Base-by-base conservation (phyloP, 2,329 filamentous ascomycete species). In the Pestalotiopsis sp. region DNA sequence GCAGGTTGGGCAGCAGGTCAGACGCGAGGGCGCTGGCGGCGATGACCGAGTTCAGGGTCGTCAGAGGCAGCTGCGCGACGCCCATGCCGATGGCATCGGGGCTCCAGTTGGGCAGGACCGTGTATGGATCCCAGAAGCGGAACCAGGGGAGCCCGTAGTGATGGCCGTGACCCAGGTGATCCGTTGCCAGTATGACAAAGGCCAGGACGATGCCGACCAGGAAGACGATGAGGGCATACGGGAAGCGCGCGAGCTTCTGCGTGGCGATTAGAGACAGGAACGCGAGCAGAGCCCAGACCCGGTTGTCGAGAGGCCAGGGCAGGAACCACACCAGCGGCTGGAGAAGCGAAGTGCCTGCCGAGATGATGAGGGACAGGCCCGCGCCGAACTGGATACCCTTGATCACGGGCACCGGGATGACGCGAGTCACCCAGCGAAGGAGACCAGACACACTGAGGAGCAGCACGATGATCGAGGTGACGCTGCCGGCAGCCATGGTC, bases 301-400 rank as follows among this genome's bases (percentile, higher is more conserved):
- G 87, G 78, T 97, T 97, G 80, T 98, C 94, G 6, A 91, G 86
- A 80, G 87, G 89, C 58, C 84, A 86, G 0, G 92, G 89, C 4
- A 81, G 77, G 1, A 85, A 81, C 93, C 94, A 97, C 13, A 85
- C 83, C 4, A 97, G 84, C 2, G 89, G 89, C 20, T 86, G 83
- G 13, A 96, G 84, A 68, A 97, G 86, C 61, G 84, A 87, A 0
- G 86, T 84, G 3, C 93, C 94, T 7, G 94, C 93, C 13, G 93
- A 92, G 68, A 97, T 86, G 66, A 94, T 88, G 17, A 98, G 86
- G 17, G 92, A 94, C 62, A 98, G 84, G 1, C 95, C 95, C 4
- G 95, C 95, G 49, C 95, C 95, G 62, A 98, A 89, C 80, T 98
- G 96, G 72, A 98, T 98, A 38, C 95, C 95, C 78, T 97, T 97